Percentiles rank a stretch among this genome's conserved stretches.
Conservation (phyloP, 495 filamentous ascomycete species). For the Pseudotulostoma volvatum region DNA sequence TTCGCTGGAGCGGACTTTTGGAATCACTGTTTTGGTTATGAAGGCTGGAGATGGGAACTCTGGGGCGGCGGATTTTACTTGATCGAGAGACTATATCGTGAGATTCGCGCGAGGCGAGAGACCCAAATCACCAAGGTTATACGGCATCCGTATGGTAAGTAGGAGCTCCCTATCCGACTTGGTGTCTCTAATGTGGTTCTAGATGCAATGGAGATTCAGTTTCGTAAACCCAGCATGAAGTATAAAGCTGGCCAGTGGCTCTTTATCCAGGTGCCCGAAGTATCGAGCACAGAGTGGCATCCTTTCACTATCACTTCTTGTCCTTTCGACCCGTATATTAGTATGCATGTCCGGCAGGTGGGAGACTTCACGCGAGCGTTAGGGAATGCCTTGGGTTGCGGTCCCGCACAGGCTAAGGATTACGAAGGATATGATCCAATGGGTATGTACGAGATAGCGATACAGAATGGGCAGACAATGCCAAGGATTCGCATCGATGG, state of each 20-base stretch:
- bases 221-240: constrained; percentile 85
- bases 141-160: constrained; percentile 86
- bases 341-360: constrained; percentile 87
- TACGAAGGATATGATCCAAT: constrained; percentile 82
- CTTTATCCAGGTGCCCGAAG: constrained; percentile 79
- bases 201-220: constrained; percentile 97
- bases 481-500: constrained; percentile 80
- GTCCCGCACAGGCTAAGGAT: constrained; percentile 62
- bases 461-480: constrained; percentile 83
- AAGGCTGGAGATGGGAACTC: constrained; percentile 96
- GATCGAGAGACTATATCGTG: constrained; percentile 76
- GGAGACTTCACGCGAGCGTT: constrained; percentile 85
- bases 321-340: constrained; percentile 86
- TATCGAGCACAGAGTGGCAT: constrained; percentile 89
- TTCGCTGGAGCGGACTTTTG: constrained; percentile 72
- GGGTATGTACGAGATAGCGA: constrained; percentile 97
- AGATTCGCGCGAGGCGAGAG: constrained; percentile 61
- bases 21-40: constrained; percentile 86
- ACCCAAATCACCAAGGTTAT: constrained; percentile 90
- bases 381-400: constrained; percentile 85
- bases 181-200: constrained; percentile 6
- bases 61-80: constrained; percentile 77
- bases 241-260: constrained; percentile 99
- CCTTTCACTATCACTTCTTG: constrained; percentile 99
- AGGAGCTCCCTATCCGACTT: not conserved